These are phyloP conservation scores for Quercus phellos DNA, from an alignment of 331 rosid genomes.

Conservation along the genomic window DNA sequence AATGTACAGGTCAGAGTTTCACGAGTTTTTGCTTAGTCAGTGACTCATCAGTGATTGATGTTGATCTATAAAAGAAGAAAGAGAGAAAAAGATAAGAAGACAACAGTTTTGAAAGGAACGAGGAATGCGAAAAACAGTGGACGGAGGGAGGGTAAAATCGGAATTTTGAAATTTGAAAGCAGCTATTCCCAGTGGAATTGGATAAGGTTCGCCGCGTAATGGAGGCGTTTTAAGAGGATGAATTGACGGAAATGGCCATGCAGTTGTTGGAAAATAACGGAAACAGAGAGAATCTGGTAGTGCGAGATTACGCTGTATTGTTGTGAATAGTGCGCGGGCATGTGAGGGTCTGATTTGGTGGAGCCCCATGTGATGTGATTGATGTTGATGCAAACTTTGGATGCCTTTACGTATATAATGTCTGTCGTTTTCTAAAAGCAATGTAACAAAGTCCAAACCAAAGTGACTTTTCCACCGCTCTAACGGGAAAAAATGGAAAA, in stretches of 20 bases:
- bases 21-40: too few species aligned
- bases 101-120: slow-evolving; percentile 25
- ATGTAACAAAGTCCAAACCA: too few species aligned
- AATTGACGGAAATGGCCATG: neutral
- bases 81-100: slow-evolving; percentile 22
- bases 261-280: neutral
- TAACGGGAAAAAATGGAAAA: too few species aligned
- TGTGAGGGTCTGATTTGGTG: neutral
- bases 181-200: neutral
- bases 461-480: too few species aligned
- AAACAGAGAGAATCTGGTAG: slow-evolving; percentile 7
- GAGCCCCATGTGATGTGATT: neutral
- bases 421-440: too few species aligned
- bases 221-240: neutral
- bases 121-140: neutral
- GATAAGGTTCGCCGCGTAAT: slow-evolving; percentile 30
- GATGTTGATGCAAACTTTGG: neutral
- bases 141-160: slow-evolving; percentile 8
- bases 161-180: neutral
- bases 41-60: neutral
- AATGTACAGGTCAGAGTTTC: neutral
- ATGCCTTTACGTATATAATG: too few species aligned
- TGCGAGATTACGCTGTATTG: neutral
- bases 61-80: slow-evolving; percentile 10
- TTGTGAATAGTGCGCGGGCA: neutral